These are phyloP conservation scores for Skeletonema marinoi DNA, from an alignment of 108 stramenopile species.

Conservation along the genomic window DNA sequence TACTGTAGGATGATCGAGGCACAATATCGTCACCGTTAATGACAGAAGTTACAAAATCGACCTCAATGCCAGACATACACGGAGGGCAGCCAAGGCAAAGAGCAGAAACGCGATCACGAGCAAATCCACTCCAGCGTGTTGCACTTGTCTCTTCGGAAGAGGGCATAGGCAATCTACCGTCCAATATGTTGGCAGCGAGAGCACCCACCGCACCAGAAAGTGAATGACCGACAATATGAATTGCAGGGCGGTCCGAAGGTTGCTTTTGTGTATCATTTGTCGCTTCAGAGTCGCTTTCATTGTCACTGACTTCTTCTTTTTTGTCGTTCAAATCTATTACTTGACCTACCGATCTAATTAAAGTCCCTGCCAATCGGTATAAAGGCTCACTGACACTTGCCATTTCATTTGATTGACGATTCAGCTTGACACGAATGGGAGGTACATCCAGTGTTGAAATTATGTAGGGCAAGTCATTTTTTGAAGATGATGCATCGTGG, in stretches of 20 bases:
- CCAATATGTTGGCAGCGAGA: constrained; percentile 71
- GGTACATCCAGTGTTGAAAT: constrained; percentile 26
- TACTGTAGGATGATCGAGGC: constrained; percentile 59
- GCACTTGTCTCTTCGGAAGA: constrained; percentile 6
- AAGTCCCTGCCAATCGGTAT: constrained; percentile 58
- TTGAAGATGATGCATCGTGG: not conserved
- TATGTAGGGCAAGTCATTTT: constrained; percentile 16
- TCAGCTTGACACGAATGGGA: constrained; percentile 17
- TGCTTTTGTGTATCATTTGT: constrained; percentile 32
- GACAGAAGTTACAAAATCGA: constrained; percentile 71
- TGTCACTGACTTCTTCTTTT: not conserved
- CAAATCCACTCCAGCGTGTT: constrained; percentile 46
- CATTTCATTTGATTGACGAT: constrained; percentile 36
- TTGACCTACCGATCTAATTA: constrained; percentile 44
- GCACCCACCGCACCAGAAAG: constrained; percentile 76
- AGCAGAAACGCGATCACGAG: constrained; percentile 66
- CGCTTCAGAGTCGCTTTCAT: constrained; percentile 5
- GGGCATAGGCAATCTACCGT: constrained; percentile 72
- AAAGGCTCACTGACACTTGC: constrained; percentile 69
- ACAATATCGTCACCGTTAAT: constrained; percentile 86
- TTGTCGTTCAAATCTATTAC: not conserved
- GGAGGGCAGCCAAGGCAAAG: constrained; percentile 77
- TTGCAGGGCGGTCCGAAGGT: constrained; percentile 46
- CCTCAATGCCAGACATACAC: constrained; percentile 72
- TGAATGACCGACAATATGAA: constrained; percentile 85